A percentile compares a stretch with the other conserved stretches of the same genome.
Conservation (phyloP, 2,329 filamentous ascomycete species). For the Colletotrichum magnum region DNA sequence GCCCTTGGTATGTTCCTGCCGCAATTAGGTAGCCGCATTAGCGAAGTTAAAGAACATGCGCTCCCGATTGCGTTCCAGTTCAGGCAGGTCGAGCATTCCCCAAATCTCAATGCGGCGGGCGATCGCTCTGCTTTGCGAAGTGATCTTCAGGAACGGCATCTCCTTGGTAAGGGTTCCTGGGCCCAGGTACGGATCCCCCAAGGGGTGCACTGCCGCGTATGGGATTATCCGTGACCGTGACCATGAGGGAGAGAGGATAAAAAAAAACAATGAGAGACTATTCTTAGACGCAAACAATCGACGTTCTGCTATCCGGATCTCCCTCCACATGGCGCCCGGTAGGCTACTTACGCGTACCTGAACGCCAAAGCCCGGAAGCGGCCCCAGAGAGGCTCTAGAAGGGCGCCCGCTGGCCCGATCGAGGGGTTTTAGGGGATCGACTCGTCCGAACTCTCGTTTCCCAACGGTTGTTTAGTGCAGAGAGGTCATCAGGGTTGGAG, state of each 20-base stretch:
- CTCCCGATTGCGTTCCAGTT: neutral
- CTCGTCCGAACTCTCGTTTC: constrained; percentile 21
- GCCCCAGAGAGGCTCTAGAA: too few species aligned
- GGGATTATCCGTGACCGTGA: too few species aligned
- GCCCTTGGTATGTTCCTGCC: too few species aligned
- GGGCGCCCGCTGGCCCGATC: constrained; percentile 12
- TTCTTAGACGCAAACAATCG: constrained; percentile 17
- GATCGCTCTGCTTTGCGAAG: neutral
- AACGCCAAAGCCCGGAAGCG: neutral
- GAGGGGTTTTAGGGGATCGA: constrained; percentile 6
- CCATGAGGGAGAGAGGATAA: neutral
- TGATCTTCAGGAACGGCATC: constrained; percentile 18
- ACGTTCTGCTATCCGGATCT: neutral
- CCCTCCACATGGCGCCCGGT: constrained; percentile 16
- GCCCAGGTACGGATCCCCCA: too few species aligned
- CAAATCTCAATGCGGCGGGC: neutral
- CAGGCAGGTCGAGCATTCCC: neutral
- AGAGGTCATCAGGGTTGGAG: neutral
- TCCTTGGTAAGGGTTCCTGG: neutral
- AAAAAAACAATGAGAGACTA: constrained; percentile 7
- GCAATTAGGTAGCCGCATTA: neutral
- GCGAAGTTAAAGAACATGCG: neutral
- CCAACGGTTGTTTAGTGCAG: neutral
- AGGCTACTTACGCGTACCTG: neutral
- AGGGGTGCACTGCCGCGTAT: too few species aligned